phyloP scores from a whole-genome alignment of 2,329 filamentous ascomycete species.

The Immersiporthe knoxdaviesiana region DNA sequence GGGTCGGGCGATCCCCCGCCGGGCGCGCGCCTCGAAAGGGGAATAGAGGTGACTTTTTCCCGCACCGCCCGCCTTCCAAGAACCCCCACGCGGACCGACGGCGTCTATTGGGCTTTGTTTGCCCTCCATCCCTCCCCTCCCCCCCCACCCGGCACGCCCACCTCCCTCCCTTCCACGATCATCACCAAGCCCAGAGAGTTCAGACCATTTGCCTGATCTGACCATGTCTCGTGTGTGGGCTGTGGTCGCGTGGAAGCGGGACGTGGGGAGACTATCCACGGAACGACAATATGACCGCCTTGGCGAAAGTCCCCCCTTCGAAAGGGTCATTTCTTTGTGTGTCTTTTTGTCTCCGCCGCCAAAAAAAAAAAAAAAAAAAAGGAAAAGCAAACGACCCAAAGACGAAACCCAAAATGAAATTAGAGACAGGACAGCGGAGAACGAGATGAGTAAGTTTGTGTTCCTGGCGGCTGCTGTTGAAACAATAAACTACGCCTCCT shows the following conservation, averaged over 20 bases:
- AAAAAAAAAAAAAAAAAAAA: neutral
- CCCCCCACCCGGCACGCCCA: conserved; percentile 2
- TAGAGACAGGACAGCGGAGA: neutral
- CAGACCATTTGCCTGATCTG: neutral
- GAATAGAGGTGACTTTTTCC: neutral
- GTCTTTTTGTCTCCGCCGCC: neutral
- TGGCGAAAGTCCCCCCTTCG: conserved; percentile 10
- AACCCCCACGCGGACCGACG: conserved; percentile 6
- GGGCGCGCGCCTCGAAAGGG: neutral
- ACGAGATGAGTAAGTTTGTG: neutral
- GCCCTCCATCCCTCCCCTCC: too few relatives aligned
- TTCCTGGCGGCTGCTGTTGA: neutral
- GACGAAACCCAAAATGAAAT: neutral
- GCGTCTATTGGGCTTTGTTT: conserved; percentile 7
- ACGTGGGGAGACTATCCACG: neutral
- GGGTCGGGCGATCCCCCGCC: neutral
- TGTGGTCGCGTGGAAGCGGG: conserved; percentile 16
- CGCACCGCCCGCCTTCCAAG: neutral
- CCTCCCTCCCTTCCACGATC: neutral
- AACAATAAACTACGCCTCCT: neutral
- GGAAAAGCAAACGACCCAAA: neutral
- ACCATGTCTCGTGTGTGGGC: neutral
- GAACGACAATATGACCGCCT: neutral
- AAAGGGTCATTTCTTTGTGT: neutral
- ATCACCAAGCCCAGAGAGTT: neutral